Percentiles rank a stretch among this genome's conserved stretches.
Conservation (phyloP, 257 asterid genomes). For the Fraxinus americana region DNA sequence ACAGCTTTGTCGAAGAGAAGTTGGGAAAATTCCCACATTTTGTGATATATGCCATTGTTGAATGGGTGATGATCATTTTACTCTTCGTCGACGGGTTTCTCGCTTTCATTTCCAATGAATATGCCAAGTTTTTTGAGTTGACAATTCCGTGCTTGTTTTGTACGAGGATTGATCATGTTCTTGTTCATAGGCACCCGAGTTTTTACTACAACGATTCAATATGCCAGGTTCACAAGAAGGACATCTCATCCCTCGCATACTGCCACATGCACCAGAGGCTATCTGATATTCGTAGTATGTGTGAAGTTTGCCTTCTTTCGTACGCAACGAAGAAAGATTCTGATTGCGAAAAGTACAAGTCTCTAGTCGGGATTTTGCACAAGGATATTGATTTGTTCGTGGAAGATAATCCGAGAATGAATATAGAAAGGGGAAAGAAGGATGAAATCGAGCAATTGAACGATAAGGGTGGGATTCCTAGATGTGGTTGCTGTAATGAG, state of each 20-base stretch:
- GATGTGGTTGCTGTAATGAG: constrained; percentile 90
- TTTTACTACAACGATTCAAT: constrained; percentile 76
- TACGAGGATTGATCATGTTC: constrained; percentile 72
- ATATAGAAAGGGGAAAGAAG: constrained; percentile 35
- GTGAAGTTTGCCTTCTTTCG: constrained; percentile 78
- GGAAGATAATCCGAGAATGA: constrained; percentile 39
- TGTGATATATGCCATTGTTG: constrained; percentile 63
- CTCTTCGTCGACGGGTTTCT: constrained; percentile 76
- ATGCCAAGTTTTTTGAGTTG: constrained; percentile 66
- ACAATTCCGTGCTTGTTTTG: constrained; percentile 79
- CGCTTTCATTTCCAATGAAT: constrained; percentile 69
- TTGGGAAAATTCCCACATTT: constrained; percentile 66
- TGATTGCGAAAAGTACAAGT: constrained; percentile 41
- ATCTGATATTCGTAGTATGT: constrained; percentile 73
- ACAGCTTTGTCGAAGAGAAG: constrained; percentile 51
- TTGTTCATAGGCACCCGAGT: constrained; percentile 48
- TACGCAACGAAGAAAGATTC: constrained; percentile 63
- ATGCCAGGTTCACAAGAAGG: constrained; percentile 81
- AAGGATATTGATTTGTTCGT: constrained; percentile 51
- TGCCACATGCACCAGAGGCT: constrained; percentile 79
- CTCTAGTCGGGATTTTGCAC: constrained; percentile 70
- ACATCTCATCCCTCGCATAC: constrained; percentile 79
- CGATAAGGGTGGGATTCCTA: constrained; percentile 31
- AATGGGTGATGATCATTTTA: constrained; percentile 69
- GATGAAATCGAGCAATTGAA: constrained; percentile 39